Percentiles rank a stretch among this genome's conserved stretches.
phyloP scores from a whole-genome alignment of 306 rosid species.

The Trichosanthes cucumerina region DNA sequence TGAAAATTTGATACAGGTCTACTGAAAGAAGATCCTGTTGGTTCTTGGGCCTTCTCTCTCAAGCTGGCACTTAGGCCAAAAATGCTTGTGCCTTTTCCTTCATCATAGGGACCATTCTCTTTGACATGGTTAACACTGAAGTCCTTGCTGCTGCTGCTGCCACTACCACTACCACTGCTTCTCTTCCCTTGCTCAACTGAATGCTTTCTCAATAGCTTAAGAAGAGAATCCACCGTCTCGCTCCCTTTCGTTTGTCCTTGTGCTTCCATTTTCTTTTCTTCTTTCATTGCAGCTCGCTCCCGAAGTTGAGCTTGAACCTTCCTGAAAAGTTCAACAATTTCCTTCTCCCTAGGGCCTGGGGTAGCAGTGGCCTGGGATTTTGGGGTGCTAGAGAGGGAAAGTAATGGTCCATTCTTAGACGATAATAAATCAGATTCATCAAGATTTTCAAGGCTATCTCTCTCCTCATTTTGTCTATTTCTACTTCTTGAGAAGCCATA shows the following conservation, averaged over 20 bases:
- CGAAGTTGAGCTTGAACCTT: slow-evolving; percentile 88
- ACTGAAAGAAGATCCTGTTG: slow-evolving; percentile 19
- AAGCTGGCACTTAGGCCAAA: slow-evolving; percentile 34
- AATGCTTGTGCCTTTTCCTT: slow-evolving; percentile 24
- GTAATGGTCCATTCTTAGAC: slow-evolving; percentile 58
- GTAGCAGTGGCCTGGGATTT: slow-evolving; percentile 62
- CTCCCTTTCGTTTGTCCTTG: slow-evolving; percentile 52
- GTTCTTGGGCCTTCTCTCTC: slow-evolving; percentile 46
- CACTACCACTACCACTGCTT: slow-evolving; percentile 23
- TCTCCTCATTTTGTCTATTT: slow-evolving; percentile 58
- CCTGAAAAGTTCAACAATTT: slow-evolving; percentile 86
- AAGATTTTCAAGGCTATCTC: slow-evolving; percentile 50
- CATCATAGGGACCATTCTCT: slow-evolving; percentile 29
- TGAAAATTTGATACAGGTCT: slow-evolving; percentile 79
- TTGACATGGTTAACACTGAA: slow-evolving; percentile 31
- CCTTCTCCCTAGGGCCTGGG: slow-evolving; percentile 93
- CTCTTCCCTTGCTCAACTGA: slow-evolving; percentile 69
- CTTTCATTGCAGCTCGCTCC: slow-evolving; percentile 65
- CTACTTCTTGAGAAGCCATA: slow-evolving; percentile 49
- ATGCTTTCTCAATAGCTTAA: slow-evolving; percentile 72
- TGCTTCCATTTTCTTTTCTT: slow-evolving; percentile 64
- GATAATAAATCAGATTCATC: slow-evolving; percentile 64
- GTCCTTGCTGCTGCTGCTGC: slow-evolving; percentile 34
- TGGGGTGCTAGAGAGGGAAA: slow-evolving; percentile 42
- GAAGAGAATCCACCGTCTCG: slow-evolving; percentile 82